These are phyloP conservation scores for Penicillium olsonii DNA, from an alignment of 2,329 filamentous ascomycete genomes.

Conservation along the genomic window DNA sequence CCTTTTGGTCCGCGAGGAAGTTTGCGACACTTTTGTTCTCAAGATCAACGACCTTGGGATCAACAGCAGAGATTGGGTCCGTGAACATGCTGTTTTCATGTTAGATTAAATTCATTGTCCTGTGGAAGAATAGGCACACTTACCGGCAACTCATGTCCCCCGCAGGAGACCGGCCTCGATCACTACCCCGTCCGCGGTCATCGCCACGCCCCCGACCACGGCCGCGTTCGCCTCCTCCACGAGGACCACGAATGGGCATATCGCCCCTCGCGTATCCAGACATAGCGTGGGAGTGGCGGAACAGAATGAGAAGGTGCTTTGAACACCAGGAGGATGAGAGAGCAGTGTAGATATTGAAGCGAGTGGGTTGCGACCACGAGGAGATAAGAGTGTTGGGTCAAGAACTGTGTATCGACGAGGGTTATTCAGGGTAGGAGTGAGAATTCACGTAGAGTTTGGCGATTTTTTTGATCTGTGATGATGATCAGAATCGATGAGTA, in stretches of 20 bases:
- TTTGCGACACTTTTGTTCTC: slow-evolving; percentile 10
- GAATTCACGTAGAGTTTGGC: no score
- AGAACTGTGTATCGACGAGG: background rate
- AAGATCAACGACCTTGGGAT: background rate
- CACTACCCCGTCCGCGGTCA: slow-evolving; percentile 5
- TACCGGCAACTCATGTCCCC: background rate
- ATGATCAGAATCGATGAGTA: background rate
- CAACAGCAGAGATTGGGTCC: background rate
- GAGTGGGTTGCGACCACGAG: background rate
- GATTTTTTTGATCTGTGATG: background rate
- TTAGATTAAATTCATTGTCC: slow-evolving; percentile 1
- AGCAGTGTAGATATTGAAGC: background rate
- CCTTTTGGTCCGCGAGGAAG: background rate
- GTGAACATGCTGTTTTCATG: slow-evolving; percentile 7
- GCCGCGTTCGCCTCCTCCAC: slow-evolving; percentile 3
- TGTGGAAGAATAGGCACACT: background rate
- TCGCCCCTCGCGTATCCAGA: background rate
- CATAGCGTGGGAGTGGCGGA: no score
- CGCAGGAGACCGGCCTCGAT: background rate
- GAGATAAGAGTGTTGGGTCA: background rate
- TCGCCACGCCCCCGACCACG: slow-evolving; percentile 7
- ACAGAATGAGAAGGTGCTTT: no score
- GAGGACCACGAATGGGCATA: slow-evolving; percentile 7
- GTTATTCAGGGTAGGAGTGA: background rate
- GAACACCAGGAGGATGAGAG: background rate